Base-by-base conservation (phyloP, 2,329 filamentous ascomycete species). In the Scedosporium minutisporum region DNA sequence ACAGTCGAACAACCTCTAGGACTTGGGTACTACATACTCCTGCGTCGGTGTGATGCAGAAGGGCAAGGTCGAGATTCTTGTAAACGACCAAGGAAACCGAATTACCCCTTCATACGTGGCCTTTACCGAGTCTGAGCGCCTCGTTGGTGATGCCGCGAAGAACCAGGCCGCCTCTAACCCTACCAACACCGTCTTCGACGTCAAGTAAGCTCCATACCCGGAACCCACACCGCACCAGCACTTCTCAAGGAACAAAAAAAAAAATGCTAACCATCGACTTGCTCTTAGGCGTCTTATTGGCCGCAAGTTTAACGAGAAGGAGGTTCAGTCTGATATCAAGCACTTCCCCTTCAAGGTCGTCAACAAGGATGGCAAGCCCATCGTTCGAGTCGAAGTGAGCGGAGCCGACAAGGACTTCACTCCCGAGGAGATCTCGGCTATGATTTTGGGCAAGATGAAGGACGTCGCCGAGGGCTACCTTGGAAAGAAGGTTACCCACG, bases 91-190 rank as follows among this genome's bases (percentile, higher is more conserved):
- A 83, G 91, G 91, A 83, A 92, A 96, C 86, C 90, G 91, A 82
- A 96, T 96, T 70, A 96, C 92, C 71, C 92, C 92, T 63, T 96
- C 91, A 67, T 96, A 95, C 78, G 92, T 96, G 74, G 92, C 91
- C 72, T 96, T 96, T 78, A 97, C 92, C 77, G 93, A 97, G 71
- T 92, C 97, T 67, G 95, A 97, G 80, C 88, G 95, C 74, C 84
- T 99, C 69, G 92, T 99, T 69, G 95, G 95, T 84, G 95, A 99
- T 78, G 91, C 95, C 72, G 92, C 92, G 72, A 96, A 96, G 88
- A 96, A 96, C 81, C 92, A 96, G 83, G 92, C 90, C 73, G 87
- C 90, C 66, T 78, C 86, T 63, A 93, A 93, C 83, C 90, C 90
- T 57, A 78, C 72, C 69, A 85, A 87, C 73, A 93, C 90, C 61